Conservation (phyloP, 352 stramenopile genomes). For the Pythium biforme region DNA sequence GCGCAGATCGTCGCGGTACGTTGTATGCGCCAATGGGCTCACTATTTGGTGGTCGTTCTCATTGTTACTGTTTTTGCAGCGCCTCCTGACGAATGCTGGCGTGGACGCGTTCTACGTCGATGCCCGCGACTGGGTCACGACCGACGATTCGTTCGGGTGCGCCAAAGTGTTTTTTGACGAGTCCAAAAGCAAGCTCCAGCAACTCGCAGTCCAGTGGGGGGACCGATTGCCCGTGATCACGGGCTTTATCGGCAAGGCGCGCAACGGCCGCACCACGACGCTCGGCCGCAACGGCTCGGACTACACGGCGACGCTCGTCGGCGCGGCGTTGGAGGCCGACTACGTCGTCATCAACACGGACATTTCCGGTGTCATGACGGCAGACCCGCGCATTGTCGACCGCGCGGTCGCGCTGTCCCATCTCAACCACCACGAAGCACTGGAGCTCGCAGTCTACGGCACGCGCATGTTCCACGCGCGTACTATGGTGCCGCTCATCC, state of each 20-base stretch:
- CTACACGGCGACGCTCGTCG: slow-evolving; percentile 83
- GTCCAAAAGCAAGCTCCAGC: slow-evolving; percentile 66
- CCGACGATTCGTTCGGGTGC: slow-evolving; percentile 64
- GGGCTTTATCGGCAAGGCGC: slow-evolving; percentile 68
- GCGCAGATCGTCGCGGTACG: slow-evolving; percentile 66
- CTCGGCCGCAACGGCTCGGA: slow-evolving; percentile 81
- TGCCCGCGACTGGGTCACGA: slow-evolving; percentile 70
- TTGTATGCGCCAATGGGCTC: neutral
- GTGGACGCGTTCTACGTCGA: slow-evolving; percentile 70
- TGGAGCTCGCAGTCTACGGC: slow-evolving; percentile 80
- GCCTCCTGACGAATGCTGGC: slow-evolving; percentile 51
- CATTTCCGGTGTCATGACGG: slow-evolving; percentile 82
- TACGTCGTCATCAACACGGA: slow-evolving; percentile 88
- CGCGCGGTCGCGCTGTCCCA: slow-evolving; percentile 66
- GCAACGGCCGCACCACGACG: slow-evolving; percentile 69
- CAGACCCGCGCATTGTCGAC: slow-evolving; percentile 76
- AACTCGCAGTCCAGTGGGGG: slow-evolving; percentile 42
- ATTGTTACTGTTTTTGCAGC: neutral
- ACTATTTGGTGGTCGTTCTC: neutral
- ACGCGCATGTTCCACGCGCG: slow-evolving; percentile 84
- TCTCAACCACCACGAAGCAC: slow-evolving; percentile 76
- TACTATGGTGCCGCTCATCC: slow-evolving; percentile 85
- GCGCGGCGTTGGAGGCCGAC: slow-evolving; percentile 58
- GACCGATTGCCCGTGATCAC: slow-evolving; percentile 66
- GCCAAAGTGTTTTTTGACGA: slow-evolving; percentile 80